Base-by-base conservation (phyloP, 805 yeast species). In the Yarrowia bubula region DNA sequence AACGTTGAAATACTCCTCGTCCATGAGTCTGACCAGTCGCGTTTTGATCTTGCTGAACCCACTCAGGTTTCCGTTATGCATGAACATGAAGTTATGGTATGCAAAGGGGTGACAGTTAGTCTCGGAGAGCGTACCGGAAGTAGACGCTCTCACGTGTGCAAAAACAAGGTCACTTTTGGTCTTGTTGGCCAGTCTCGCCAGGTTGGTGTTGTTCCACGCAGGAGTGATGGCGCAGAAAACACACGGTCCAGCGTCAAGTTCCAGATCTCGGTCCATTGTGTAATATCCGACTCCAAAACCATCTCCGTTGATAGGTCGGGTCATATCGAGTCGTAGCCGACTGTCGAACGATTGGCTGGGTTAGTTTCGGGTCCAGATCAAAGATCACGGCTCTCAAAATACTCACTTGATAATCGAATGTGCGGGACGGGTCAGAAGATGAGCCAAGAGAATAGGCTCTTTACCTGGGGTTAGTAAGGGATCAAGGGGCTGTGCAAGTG, bases 211-310 rank as follows among this genome's bases (percentile, higher is more conserved):
- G 77, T 95, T 95, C 99, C 99, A 95, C 0, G 97, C 80, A 0
- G 99, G 99, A 0, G 99, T 95, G 55, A 92, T 95, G 11, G 98
- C 98, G 70, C 91, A 87, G 78, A 90, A 95, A 2, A 92, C 83
- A 75, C 98, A 95, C 31, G 99, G 98, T 1, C 91, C 89, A 47
- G 85, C 84, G 43, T 82, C 84, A 17, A 83, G 74, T 33, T 75
- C 79, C 10, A 75, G 75, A 55, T 84, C 86, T 9, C 77, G 77
- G 50, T 84, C 88, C n/a, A 78, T 71, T 11, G 80, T 77, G 73
- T 95, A 95, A 77, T 95, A 95, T 0, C 98, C 98, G 22, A 95
- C 93, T 1, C 99, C 99, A 75, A 95, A 95, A 0, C 99, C 99
- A 75, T 95, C 99, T 46, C 99, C 99, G 74, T 95, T 95, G 70